Percentiles rank a stretch among this genome's conserved stretches.
These are phyloP conservation scores for Rhipidocladum racemiflorum DNA, from an alignment of 176 grass and related monocot genomes.

Conservation along the genomic window DNA sequence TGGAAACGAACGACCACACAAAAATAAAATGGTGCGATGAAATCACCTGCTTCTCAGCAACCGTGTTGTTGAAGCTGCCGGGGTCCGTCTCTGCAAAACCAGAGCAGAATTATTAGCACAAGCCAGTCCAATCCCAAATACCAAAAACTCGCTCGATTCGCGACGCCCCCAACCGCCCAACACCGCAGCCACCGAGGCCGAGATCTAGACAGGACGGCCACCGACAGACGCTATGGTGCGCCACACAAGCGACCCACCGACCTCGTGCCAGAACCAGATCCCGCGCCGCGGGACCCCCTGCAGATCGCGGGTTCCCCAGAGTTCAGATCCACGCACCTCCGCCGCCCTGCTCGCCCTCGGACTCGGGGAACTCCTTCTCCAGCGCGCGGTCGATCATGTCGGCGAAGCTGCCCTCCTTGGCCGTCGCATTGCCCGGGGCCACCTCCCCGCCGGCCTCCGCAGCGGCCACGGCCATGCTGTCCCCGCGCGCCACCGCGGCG, in stretches of 20 bases:
- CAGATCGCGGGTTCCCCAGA: neutral
- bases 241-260: neutral
- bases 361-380: constrained; percentile 96
- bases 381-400: constrained; percentile 99
- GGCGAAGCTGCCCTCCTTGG: constrained; percentile 69
- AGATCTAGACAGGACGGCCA: constrained; percentile 34
- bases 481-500: constrained; percentile 8
- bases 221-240: constrained; percentile 11
- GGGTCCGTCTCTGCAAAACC: constrained; percentile 74
- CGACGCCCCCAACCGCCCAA: neutral
- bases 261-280: constrained; percentile 16
- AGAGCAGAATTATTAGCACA: constrained; percentile 34
- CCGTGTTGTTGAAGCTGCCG: constrained; percentile 95
- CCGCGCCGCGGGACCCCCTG: neutral
- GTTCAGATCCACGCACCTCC: constrained; percentile 78
- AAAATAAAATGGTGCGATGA: constrained; percentile 6
- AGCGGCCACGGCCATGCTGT: neutral
- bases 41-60: constrained; percentile 78
- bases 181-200: constrained; percentile 11
- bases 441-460: constrained; percentile 31
- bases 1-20: neutral
- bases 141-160: neutral
- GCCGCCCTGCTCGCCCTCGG: constrained; percentile 81
- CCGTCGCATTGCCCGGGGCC: constrained; percentile 50
- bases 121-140: neutral